phyloP scores from a whole-genome alignment of 352 stramenopile genomes.

The Blastocystis sp. region DNA sequence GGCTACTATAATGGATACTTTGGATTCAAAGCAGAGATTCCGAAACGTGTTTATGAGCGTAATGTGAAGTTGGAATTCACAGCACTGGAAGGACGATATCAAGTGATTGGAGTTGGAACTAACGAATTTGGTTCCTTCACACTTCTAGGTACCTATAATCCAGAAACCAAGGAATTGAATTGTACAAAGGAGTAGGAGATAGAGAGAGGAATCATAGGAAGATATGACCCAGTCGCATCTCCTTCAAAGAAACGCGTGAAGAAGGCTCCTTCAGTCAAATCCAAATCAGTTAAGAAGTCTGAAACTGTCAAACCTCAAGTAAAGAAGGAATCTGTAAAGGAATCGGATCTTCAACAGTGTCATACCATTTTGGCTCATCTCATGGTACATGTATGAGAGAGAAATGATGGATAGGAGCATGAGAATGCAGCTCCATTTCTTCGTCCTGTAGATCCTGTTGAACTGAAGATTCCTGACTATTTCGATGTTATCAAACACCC shows the following conservation, averaged over 20 bases:
- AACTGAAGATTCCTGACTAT: slow-evolving; percentile 61
- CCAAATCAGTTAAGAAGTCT: background rate
- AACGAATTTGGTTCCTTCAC: slow-evolving; percentile 56
- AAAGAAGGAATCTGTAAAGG: background rate
- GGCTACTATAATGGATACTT: slow-evolving; percentile 49
- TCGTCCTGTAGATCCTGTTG: slow-evolving; percentile 53
- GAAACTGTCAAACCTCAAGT: background rate
- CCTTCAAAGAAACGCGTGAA: background rate
- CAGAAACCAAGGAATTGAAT: slow-evolving; percentile 13
- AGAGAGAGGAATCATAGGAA: background rate
- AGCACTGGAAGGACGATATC: background rate
- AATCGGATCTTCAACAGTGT: background rate
- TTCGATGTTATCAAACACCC: slow-evolving; percentile 56
- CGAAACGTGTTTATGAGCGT: slow-evolving; percentile 17
- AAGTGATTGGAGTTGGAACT: slow-evolving; percentile 18
- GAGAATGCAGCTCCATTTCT: slow-evolving; percentile 64
- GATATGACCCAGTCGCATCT: background rate
- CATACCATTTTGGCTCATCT: background rate
- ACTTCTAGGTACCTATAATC: background rate
- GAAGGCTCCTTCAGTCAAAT: background rate
- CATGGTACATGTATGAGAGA: background rate
- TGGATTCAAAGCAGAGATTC: slow-evolving; percentile 11
- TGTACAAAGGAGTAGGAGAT: slow-evolving; percentile 11
- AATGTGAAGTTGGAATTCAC: slow-evolving; percentile 15
- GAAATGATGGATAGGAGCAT: slow-evolving; percentile 1